Evolutionary conservation across 2,329 filamentous ascomycete genomes (phyloP).

Genomic region (Fusarium virguliforme): DNA sequence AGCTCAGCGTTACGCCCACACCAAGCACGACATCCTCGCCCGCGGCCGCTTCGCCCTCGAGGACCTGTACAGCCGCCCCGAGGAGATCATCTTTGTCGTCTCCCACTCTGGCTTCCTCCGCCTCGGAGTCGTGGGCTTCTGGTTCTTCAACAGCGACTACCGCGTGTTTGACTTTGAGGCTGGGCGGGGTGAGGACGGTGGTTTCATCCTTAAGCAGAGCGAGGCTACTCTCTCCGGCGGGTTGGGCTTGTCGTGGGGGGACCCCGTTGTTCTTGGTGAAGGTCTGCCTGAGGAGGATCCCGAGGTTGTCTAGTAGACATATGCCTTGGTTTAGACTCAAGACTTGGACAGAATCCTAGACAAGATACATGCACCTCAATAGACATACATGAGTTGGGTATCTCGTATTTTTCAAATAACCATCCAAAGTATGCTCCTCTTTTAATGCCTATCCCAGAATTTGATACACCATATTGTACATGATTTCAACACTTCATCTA

Average conservation of each 20-base stretch:
- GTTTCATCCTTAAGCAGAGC: constrained; percentile 62
- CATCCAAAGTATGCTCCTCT: constrained; percentile 1
- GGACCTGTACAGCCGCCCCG: constrained; percentile 67
- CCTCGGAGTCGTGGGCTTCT: constrained; percentile 69
- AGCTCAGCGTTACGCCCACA: constrained; percentile 68
- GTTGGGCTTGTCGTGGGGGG: constrained; percentile 56
- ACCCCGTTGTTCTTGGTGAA: constrained; percentile 58
- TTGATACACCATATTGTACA: constrained; percentile 44
- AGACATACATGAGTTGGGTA: constrained; percentile 24
- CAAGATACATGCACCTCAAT: not conserved
- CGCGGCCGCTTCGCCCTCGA: constrained; percentile 69
- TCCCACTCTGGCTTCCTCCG: constrained; percentile 76
- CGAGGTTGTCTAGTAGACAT: not conserved
- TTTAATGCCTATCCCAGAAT: constrained; percentile 22
- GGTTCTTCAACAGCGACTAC: constrained; percentile 76
- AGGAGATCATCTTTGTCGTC: constrained; percentile 76
- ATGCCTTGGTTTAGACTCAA: too few species aligned
- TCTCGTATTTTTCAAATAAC: constrained; percentile 24
- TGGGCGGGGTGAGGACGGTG: constrained; percentile 47
- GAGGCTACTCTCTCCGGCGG: constrained; percentile 58
- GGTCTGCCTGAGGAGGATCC: constrained; percentile 57
- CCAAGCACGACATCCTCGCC: constrained; percentile 66
- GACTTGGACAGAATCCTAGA: constrained; percentile 10
- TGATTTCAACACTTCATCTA: constrained; percentile 67
- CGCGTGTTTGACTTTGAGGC: constrained; percentile 72